phyloP scores from a whole-genome alignment of 2,329 filamentous ascomycete species.

The Aureobasidium leucospermi region DNA sequence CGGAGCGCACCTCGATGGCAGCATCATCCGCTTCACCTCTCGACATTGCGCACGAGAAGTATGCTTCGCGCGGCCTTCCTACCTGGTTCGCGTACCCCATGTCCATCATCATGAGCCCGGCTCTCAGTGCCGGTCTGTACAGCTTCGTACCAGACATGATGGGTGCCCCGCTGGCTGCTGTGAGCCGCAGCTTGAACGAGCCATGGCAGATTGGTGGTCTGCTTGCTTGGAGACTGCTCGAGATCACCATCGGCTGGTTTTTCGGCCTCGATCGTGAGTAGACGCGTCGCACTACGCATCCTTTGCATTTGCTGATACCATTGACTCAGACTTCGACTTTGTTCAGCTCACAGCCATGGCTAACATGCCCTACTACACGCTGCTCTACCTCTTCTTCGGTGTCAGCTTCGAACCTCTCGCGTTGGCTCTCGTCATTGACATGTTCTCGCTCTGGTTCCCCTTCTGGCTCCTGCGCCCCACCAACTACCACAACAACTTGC shows the following conservation, averaged over 20 bases:
- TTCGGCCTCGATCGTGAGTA: constrained; percentile 64
- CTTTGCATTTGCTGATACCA: neutral
- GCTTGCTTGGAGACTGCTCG: constrained; percentile 52
- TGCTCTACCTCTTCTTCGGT: constrained; percentile 71
- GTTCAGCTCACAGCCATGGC: constrained; percentile 51
- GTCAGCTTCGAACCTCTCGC: constrained; percentile 56
- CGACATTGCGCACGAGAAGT: neutral
- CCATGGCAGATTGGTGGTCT: constrained; percentile 54
- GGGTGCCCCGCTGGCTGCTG: constrained; percentile 56
- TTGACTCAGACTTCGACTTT: constrained; percentile 34
- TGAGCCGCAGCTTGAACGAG: constrained; percentile 57
- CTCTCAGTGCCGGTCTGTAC: constrained; percentile 58
- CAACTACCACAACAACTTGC: constrained; percentile 51
- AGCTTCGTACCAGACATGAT: constrained; percentile 54
- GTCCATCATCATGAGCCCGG: constrained; percentile 48
- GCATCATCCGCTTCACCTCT: neutral
- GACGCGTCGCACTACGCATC: neutral
- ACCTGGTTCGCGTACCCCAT: constrained; percentile 33
- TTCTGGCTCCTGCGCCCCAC: constrained; percentile 67
- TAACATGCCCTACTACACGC: constrained; percentile 67
- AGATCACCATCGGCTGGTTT: constrained; percentile 67
- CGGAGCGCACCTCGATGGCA: neutral
- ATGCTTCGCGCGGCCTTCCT: neutral
- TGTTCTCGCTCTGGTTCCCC: constrained; percentile 61
- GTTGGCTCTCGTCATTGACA: constrained; percentile 58